A percentile compares a stretch with the other conserved stretches of the same genome.
These are phyloP conservation scores for Spirogloea muscicola DNA, from an alignment of 139 green algal genomes.

Conservation along the genomic window DNA sequence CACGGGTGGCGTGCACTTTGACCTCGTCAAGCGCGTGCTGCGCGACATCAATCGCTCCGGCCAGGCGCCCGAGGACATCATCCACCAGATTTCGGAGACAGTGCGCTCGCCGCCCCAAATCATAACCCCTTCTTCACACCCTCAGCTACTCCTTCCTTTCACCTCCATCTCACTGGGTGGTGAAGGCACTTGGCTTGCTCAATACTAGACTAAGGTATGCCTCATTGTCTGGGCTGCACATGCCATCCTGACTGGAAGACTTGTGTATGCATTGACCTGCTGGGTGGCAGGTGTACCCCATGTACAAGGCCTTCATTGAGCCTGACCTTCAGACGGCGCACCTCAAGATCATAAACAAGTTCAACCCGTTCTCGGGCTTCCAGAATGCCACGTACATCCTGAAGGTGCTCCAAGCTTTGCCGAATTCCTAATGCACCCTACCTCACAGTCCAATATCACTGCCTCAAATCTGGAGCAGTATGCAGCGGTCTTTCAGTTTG, in stretches of 20 bases:
- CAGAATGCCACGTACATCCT: conserved; percentile 93
- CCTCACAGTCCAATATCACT: too few relatives aligned
- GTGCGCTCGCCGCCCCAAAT: conserved; percentile 18
- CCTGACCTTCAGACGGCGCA: conserved; percentile 88
- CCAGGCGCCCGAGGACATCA: conserved; percentile 83
- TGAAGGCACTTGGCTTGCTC: background rate
- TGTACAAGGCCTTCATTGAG: conserved; percentile 98
- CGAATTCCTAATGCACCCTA: too few relatives aligned
- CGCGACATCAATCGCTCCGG: conserved; percentile 86
- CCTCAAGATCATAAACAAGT: conserved; percentile 88
- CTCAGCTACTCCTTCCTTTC: too few relatives aligned
- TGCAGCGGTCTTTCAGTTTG: too few relatives aligned
- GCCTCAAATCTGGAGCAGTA: too few relatives aligned
- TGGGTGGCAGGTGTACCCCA: conserved; percentile 77
- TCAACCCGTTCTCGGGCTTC: conserved; percentile 96
- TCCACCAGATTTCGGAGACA: conserved; percentile 79
- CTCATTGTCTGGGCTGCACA: background rate
- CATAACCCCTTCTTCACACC: background rate
- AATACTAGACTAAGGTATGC: background rate
- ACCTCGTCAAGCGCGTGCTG: conserved; percentile 96
- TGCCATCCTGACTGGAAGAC: background rate
- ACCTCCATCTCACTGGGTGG: background rate
- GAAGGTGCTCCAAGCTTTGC: conserved; percentile 67
- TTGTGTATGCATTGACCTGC: background rate
- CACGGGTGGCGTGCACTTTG: conserved; percentile 89